Evolutionary conservation across 148 eudicot genomes (phyloP), one percentile per base, ranked within the genome.

Genomic region (Simmondsia chinensis): DNA sequence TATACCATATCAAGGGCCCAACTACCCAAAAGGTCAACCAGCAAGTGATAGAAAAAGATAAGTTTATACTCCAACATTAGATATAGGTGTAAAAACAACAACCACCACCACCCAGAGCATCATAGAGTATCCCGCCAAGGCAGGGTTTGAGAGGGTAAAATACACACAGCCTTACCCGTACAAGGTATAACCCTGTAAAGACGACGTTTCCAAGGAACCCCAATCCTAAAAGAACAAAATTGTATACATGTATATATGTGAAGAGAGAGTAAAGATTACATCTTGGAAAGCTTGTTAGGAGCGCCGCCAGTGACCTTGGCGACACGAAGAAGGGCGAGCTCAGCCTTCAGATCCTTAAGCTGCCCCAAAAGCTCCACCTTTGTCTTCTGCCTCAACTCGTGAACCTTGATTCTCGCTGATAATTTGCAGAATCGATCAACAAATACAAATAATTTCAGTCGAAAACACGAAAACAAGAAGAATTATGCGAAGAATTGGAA

Each of bases 271-370:
- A 24, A 39, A 1, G 24, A 21, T 29, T 76, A 76, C 82, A 76
- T 76, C 63, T 72, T 76, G 59, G 83, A 72, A 33, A 76, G 83
- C 64, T 76, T 80, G 76, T 80, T 80, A 9, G 87, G 76, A 4
- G 82, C 82, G n/a, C 82, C 79, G 21, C 79, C 87, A 19, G 79
- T 79, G 46, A 75, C 87, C 55, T 79, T 79, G 20, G 87, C 87
- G 15, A 79, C 87, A 11, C 87, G 64, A 12, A 79, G 79, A 16
- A 79, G 74, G 5, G 82, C 51, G 27, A 79, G 73, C 57, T 79
- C 87, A 30, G 70, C 79, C 54, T 79, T 79, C 11, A 79, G 71
- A 39, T 72, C 82, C 63, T 68, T 74, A 20, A 71, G 55, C 47
- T 79, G 86, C 1, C 10, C 38, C 59, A 74, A 30, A 20, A 79